Evolutionary conservation across 352 stramenopile species (phyloP), one percentile per base, ranked within the genome.

Genomic region (Lagenidium giganteum): DNA sequence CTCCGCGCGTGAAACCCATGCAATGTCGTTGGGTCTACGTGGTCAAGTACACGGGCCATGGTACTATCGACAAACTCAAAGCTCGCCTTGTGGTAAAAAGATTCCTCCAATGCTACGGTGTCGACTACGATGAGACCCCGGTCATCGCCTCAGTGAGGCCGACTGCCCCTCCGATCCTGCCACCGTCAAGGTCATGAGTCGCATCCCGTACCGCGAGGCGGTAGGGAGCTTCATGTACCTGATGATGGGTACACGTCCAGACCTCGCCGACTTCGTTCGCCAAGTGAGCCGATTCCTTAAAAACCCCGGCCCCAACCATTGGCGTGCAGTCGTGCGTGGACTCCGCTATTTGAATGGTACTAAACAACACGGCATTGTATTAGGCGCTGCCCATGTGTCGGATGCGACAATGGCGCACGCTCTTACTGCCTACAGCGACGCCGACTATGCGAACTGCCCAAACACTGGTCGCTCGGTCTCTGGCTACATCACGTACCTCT

Each of bases 141-240:
- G n/a, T n/a, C n/a, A n/a, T n/a, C n/a, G n/a, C n/a, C 20, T 59
- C 0, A 25, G 12, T 16, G 24, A 52, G 13, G 29, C 14, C 13
- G 3, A 40, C 1, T 23, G 18, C 0, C 32, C 42, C 0, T 30
- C 25, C n/a, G 39, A 16, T 0, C 8, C 8, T 12, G 39, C 23
- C 23, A 24, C 20, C 4, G 18, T 17, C 7, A 26, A 45, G n/a
- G 48, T 26, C n/a, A 57, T 57, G 40, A 32, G 42, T 17, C 4
- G 3, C 1, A 22, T 38, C 21, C 42, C 51, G 5, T 53, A 53
- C 26, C 18, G 51, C 30, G 51, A 53, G 35, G 42, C 30, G n/a
- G 43, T 54, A 0, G 42, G 51, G 14, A 55, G 40, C 33, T 51
- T 54, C 25, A 60, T 60, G 43, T 49, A 60, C 26, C 23, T 59